phyloP scores from a whole-genome alignment of 768 basidiomycete species.

The Leccinum truebloodii region DNA sequence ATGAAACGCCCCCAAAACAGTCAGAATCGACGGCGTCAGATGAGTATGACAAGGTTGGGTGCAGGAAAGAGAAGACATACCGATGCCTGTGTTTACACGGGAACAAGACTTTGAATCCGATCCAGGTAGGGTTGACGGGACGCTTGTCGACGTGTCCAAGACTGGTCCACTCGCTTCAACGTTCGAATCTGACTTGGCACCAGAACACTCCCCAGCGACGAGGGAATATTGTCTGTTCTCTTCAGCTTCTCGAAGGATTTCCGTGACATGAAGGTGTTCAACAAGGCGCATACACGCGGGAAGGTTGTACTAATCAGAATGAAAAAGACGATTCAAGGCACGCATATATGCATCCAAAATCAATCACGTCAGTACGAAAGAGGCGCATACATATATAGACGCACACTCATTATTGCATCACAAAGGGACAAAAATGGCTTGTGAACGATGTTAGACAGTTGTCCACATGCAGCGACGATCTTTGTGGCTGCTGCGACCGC shows the following conservation, averaged over 20 bases:
- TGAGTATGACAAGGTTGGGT: not conserved
- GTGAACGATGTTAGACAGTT: constrained; percentile 65
- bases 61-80: constrained; percentile 8
- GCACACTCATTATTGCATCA: constrained; percentile 69
- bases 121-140: not conserved
- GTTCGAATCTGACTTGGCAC: not conserved
- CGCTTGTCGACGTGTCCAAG: not conserved
- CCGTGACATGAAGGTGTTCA: constrained; percentile 69
- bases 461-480: constrained; percentile 70
- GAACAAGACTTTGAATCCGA: not conserved
- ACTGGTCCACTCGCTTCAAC: not conserved
- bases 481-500: constrained; percentile 60
- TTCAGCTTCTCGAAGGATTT: constrained; percentile 69
- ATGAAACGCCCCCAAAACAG: not conserved
- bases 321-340: not conserved
- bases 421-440: constrained; percentile 70
- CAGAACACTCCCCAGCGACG: constrained; percentile 33
- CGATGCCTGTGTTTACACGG: not conserved
- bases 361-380: constrained; percentile 2
- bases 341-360: constrained; percentile 18
- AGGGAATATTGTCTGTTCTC: constrained; percentile 42
- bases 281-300: constrained; percentile 74
- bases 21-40: not conserved
- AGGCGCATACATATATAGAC: constrained; percentile 25
- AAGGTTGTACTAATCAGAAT: constrained; percentile 57